phyloP scores from a whole-genome alignment of 495 filamentous ascomycete genomes.

The Neurospora sp. region DNA sequence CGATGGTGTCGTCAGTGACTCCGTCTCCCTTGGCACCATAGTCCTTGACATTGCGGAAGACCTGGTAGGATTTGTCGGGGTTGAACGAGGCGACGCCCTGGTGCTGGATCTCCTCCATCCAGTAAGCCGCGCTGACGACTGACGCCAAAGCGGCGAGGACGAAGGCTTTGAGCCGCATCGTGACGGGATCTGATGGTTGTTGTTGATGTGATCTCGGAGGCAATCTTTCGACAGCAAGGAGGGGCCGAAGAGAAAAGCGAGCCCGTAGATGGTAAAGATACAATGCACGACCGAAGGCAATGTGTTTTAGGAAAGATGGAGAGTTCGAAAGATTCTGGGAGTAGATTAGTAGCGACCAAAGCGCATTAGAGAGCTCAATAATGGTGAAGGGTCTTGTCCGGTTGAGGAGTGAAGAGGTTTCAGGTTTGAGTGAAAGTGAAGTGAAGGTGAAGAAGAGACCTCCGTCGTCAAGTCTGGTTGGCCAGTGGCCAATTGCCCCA shows the following conservation, averaged over 20 bases:
- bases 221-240: not conserved
- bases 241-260: not conserved
- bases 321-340: not conserved
- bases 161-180: not conserved
- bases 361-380: too few species aligned
- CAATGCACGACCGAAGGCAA: not conserved
- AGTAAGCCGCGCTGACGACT: constrained; percentile 24
- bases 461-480: not conserved
- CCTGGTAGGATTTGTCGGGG: constrained; percentile 29
- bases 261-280: not conserved
- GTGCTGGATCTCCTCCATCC: constrained; percentile 36
- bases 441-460: not conserved
- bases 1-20: constrained; percentile 4
- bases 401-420: not conserved
- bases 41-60: constrained; percentile 78
- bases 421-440: not conserved
- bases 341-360: not conserved
- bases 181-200: not conserved
- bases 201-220: not conserved
- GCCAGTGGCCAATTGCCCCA: not conserved
- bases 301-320: not conserved
- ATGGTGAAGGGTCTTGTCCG: too few species aligned
- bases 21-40: constrained; percentile 72
- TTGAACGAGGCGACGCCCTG: constrained; percentile 37
- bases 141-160: not conserved